phyloP scores from a whole-genome alignment of 129 eudicot species.

The Silybum marianum region DNA sequence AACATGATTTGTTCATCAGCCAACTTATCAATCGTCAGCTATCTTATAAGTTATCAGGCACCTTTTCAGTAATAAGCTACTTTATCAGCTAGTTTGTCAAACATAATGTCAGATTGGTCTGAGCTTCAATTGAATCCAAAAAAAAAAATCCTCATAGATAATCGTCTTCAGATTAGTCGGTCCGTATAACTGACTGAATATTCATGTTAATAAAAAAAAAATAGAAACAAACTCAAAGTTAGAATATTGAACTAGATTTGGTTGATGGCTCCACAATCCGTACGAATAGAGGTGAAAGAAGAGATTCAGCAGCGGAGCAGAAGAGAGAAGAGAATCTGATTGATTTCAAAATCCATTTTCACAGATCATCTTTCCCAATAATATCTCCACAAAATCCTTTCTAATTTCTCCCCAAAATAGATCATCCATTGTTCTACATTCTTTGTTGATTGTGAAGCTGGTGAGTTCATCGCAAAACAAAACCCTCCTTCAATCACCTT shows the following conservation, averaged over 20 bases:
- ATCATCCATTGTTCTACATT: neutral
- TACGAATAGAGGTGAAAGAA: neutral
- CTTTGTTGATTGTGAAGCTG: neutral
- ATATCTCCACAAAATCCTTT: neutral
- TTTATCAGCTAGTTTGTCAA: too few relatives aligned
- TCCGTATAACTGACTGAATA: too few relatives aligned
- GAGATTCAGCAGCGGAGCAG: neutral
- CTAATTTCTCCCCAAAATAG: neutral
- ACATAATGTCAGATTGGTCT: too few relatives aligned
- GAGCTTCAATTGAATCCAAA: too few relatives aligned
- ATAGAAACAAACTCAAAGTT: neutral
- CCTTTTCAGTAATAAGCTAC: too few relatives aligned
- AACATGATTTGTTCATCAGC: too few relatives aligned
- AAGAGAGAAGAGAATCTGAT: constrained; percentile 7
- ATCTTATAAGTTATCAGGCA: too few relatives aligned
- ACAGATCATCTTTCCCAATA: neutral
- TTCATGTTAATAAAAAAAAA: too few relatives aligned
- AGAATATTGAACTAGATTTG: constrained; percentile 15
- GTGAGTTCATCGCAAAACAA: constrained; percentile 15
- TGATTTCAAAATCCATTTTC: constrained; percentile 12
- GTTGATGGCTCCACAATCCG: neutral
- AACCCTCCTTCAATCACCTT: constrained; percentile 7
- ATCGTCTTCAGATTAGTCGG: too few relatives aligned
- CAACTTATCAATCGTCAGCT: too few relatives aligned
- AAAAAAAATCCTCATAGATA: too few relatives aligned